Percentiles rank a stretch among this genome's conserved stretches.
These are phyloP conservation scores for Atkinsonella hypoxylon DNA, from an alignment of 2,329 filamentous ascomycete species.

Conservation along the genomic window DNA sequence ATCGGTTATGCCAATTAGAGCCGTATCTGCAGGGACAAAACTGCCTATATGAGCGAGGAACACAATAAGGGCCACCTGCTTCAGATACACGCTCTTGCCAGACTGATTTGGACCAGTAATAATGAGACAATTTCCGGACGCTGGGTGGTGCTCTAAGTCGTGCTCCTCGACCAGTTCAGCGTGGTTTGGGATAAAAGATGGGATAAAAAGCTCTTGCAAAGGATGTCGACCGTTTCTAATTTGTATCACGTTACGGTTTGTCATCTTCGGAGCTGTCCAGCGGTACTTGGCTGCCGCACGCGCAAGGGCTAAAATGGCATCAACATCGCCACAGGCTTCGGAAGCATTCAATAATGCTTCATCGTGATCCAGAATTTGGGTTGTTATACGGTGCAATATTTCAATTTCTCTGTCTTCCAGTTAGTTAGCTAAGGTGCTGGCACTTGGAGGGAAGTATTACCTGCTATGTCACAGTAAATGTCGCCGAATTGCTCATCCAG, in stretches of 20 bases:
- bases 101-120: slow-evolving; percentile 94
- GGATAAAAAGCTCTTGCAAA: slow-evolving; percentile 72
- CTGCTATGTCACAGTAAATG: slow-evolving; percentile 71
- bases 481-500: slow-evolving; percentile 77
- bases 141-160: slow-evolving; percentile 13
- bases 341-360: slow-evolving; percentile 56
- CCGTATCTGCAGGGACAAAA: slow-evolving; percentile 71
- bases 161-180: slow-evolving; percentile 54
- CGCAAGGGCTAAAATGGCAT: slow-evolving; percentile 72
- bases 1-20: slow-evolving; percentile 77
- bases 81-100: slow-evolving; percentile 91
- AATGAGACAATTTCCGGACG: slow-evolving; percentile 44
- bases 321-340: slow-evolving; percentile 73
- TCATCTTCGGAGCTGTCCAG: slow-evolving; percentile 59
- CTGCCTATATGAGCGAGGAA: slow-evolving; percentile 89
- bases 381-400: slow-evolving; percentile 66
- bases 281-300: slow-evolving; percentile 64
- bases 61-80: slow-evolving; percentile 81
- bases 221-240: slow-evolving; percentile 76
- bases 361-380: slow-evolving; percentile 58
- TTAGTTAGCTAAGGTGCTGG: slow-evolving; percentile 11
- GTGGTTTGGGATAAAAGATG: slow-evolving; percentile 74
- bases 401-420: slow-evolving; percentile 71
- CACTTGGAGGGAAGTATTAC: slow-evolving; percentile 31
- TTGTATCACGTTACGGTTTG: slow-evolving; percentile 53